phyloP scores from a whole-genome alignment of 306 rosid genomes.

The Begonia loranthoides region DNA sequence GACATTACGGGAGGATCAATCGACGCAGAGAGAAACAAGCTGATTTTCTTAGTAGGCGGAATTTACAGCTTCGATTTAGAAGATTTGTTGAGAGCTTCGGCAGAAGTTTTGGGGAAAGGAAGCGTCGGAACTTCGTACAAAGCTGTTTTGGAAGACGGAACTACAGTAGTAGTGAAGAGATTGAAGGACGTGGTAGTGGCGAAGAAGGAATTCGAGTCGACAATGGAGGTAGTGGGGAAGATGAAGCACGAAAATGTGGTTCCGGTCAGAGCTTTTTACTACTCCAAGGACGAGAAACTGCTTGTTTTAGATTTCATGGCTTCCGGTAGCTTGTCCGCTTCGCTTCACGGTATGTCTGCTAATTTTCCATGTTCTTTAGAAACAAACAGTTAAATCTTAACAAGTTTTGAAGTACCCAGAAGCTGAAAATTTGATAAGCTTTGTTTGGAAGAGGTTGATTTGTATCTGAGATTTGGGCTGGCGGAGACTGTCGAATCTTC shows the following conservation, averaged over 20 bases:
- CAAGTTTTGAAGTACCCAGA: too few species aligned
- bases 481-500: too few species aligned
- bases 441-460: too few species aligned
- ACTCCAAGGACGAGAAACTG: constrained; percentile 83
- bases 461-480: too few species aligned
- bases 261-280: constrained; percentile 81
- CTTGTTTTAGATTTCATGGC: constrained; percentile 79
- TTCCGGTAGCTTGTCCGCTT: constrained; percentile 81
- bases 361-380: neutral
- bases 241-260: constrained; percentile 84
- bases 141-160: constrained; percentile 92
- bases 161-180: constrained; percentile 88
- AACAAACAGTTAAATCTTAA: too few species aligned
- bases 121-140: constrained; percentile 92
- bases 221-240: constrained; percentile 62
- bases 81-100: constrained; percentile 85
- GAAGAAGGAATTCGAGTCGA: constrained; percentile 66
- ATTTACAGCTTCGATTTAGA: constrained; percentile 81
- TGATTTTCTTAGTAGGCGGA: constrained; percentile 80
- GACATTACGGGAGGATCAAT: constrained; percentile 71
- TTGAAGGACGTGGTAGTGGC: constrained; percentile 69
- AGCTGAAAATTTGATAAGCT: too few species aligned
- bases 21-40: constrained; percentile 81
- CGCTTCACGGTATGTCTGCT: constrained; percentile 64
- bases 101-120: constrained; percentile 96